Evolutionary conservation across 2,329 filamentous ascomycete genomes (phyloP).

Genomic region (Calonectria pseudoreteaudii): DNA sequence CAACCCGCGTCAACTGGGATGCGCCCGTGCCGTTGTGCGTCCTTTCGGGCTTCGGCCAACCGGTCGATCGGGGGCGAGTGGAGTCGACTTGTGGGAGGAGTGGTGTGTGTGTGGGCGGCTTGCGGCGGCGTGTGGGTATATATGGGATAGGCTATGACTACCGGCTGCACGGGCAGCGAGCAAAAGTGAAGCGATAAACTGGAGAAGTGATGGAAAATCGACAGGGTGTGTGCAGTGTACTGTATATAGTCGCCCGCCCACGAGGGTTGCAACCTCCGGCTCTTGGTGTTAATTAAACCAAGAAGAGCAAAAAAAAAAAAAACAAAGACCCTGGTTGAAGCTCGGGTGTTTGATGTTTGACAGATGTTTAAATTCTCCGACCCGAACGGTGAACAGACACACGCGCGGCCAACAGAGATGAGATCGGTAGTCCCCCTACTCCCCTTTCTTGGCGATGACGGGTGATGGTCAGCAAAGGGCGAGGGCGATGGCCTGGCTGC

Average conservation of each 20-base stretch:
- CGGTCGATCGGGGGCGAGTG: conserved; percentile 18
- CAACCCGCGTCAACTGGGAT: background rate
- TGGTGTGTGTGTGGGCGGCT: background rate
- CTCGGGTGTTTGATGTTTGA: conserved; percentile 1
- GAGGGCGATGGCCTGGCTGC: background rate
- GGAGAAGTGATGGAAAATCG: background rate
- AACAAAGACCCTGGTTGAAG: background rate
- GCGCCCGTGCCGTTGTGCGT: conserved; percentile 14
- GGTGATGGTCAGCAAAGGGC: background rate
- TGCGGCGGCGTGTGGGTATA: background rate
- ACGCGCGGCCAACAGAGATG: background rate
- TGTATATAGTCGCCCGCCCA: background rate
- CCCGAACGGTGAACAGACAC: background rate
- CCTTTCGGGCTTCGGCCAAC: conserved; percentile 8
- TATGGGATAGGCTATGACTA: background rate
- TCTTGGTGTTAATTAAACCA: background rate
- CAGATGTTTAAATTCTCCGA: conserved; percentile 10
- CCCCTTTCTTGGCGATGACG: background rate
- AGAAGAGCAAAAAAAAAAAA: background rate
- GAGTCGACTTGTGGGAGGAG: background rate
- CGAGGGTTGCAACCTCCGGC: background rate
- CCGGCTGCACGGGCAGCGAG: background rate
- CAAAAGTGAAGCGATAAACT: background rate
- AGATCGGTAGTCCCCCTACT: background rate
- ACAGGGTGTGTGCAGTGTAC: background rate